Evolutionary conservation across 2,329 filamentous ascomycete species (phyloP), one percentile per base, ranked within the genome.

Genomic region (Xylariaceae sp.): DNA sequence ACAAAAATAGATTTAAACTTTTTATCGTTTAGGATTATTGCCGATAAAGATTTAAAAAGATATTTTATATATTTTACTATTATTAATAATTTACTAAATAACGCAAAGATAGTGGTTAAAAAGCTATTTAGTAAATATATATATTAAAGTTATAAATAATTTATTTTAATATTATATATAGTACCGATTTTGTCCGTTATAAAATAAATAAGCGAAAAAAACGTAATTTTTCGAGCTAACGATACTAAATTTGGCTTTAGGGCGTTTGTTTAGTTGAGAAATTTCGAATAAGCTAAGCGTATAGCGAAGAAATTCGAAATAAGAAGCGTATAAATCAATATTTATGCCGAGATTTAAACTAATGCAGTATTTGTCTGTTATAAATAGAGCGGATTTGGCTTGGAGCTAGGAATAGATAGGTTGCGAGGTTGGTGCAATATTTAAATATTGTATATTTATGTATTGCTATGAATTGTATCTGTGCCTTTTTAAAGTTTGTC

Each of bases 281-380:
- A 77, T 60, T 56, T 74, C 8, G 67, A 63, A 46, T 67, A 69
- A 43, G 75, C 74, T 2, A 60, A 68, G 51, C 58, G 66, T 33
- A 70, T 80, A 39, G 74, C 71, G 3, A 61, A 64, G 38, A 60
- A 67, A 33, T 60, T 80, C 21, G 65, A 79, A 56, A 72, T 74
- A 16, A 76, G 77, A 1, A 76, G 64, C 17, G 71, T 79, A 12
- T 79, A 71, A 57, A 65, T 79, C 54, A 80, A 80, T 62, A 58
- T 61, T 1, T 68, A 71, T 49, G 67, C 67, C 16, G 67, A 70
- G 8, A 33, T 69, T 0, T 55, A 59, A 0, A 63, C 68, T 0
- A 52, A 65, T 2, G 64, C 64, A 3, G 67, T 73, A 0, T 77
- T 74, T 50, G 72, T 71, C 1, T 75, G 77, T 0, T 68, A 74